Conservation (phyloP, 768 basidiomycete genomes). For the Lactarius pseudohatsudake region DNA sequence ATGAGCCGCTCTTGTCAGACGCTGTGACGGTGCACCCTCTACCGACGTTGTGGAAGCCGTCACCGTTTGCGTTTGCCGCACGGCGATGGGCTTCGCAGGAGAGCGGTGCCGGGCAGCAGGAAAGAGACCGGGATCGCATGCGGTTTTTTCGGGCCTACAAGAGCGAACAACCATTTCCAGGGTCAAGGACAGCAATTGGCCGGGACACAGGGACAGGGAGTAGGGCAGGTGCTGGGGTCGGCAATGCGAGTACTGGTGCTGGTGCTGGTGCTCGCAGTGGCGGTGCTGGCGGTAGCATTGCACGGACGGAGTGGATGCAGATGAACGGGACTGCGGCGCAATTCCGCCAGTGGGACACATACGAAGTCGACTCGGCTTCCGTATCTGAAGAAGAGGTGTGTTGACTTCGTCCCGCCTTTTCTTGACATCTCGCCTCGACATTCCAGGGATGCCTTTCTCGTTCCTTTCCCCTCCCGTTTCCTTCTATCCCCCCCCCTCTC, state of each 20-base stretch:
- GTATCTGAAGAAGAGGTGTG: slow-evolving; percentile 29
- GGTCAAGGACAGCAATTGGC: not conserved
- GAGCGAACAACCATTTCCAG: not conserved
- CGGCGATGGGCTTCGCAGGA: slow-evolving; percentile 29
- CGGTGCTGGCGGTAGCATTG: slow-evolving; percentile 4
- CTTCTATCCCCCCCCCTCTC: not conserved
- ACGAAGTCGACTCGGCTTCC: slow-evolving; percentile 21
- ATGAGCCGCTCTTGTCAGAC: slow-evolving; percentile 23
- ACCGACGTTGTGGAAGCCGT: slow-evolving; percentile 27
- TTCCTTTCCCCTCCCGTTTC: not conserved
- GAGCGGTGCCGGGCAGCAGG: not conserved
- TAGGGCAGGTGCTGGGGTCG: slow-evolving; percentile 10
- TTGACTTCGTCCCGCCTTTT: slow-evolving; percentile 21
- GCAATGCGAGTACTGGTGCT: slow-evolving; percentile 8
- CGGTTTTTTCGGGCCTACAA: slow-evolving; percentile 19
- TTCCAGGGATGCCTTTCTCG: slow-evolving; percentile 16
- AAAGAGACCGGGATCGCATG: slow-evolving; percentile 9
- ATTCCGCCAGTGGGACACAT: slow-evolving; percentile 15
- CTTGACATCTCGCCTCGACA: slow-evolving; percentile 16
- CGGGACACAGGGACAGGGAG: not conserved
- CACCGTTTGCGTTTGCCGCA: slow-evolving; percentile 25
- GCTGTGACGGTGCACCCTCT: slow-evolving; percentile 7
- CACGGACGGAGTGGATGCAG: slow-evolving; percentile 18
- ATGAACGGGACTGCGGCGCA: slow-evolving; percentile 22
- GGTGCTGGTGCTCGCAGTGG: slow-evolving; percentile 13